Base-by-base conservation (phyloP, 495 filamentous ascomycete species). In the Schizothecium vesticola region DNA sequence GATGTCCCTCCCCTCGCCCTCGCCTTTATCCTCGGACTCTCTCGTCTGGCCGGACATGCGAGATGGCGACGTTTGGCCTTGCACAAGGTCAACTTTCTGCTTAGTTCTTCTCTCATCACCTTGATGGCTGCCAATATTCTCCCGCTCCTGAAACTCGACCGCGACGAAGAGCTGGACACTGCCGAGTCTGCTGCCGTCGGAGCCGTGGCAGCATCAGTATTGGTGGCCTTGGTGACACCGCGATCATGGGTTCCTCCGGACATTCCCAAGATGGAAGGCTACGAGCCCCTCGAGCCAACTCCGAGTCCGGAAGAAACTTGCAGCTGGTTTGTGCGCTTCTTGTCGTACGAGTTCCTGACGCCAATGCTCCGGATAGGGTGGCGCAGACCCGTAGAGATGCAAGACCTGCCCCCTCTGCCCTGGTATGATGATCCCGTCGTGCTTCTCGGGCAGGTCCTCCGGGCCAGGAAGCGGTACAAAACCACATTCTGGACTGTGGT, bases 261-360 rank as follows among this genome's bases (percentile, higher is more conserved):
- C 22, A 16, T 64, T 19, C 66, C 68, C 61, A 67, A 76, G 43
- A 61, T 74, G 25, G 68, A 66, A n/a, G 55, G 74, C 16, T 71
- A 75, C 51, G 71, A 74, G 26, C 68, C 75, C 29, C 66, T 68
- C 19, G 72, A 77, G 19, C 69, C 73, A 51, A 72, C 76, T 33
- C 74, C 76, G 10, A 80, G 80, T 7, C 78, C 76, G 12, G 82
- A 85, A 68, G 83, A 85, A 65, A 85, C 83, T 3, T 82, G 81
- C 73, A 83, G 80, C 33, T 80, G 79, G 69, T 75, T 84, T 59
- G 79, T 77, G 21, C 81, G 79, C 64, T 85, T 82, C 72, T 78
- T 80, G 61, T 79, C 80, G 2, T 85, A 79, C 69, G 82, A 81
- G 69, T 84, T 80, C 78, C 76, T 85, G 61, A 83, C 80, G 1